Base-by-base conservation (phyloP, 768 basidiomycete genomes). In the Auriscalpium microsporum region DNA sequence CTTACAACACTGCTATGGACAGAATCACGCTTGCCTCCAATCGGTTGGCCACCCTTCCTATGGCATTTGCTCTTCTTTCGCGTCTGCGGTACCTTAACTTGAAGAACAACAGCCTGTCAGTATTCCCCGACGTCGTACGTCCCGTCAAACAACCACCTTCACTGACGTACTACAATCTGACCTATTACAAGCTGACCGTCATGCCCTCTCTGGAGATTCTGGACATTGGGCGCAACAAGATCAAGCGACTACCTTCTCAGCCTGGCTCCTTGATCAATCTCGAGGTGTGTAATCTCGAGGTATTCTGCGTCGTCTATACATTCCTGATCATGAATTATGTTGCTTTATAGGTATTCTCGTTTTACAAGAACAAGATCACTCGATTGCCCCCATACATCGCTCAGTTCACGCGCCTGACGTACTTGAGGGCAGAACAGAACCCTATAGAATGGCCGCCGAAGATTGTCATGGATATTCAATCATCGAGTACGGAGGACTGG, bases 381-480 rank as follows among this genome's bases (percentile, higher is more conserved):
- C 77, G 80, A 16, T 76, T 99, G 3, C 96, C 95, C 2, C 63
- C 74, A 8, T 98, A 94, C 68, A 67, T 99, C 49, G 69, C 78
- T 4, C 78, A 83, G 51, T 95, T 96, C 66, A 71, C 71, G 34
- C 74, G 78, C 50, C 75, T 99, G 42, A 82, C 83, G 48, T 78
- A 96, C 35, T 75, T 98, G 62, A 90, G 90, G 69, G 73, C 90
- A 9, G 94, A 95, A 60, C 83, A 86, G 59, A 98, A 99, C 65
- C 94, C 94, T 3, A 78, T 96, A 40, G 87, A 93, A 69, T 98
- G 94, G 92, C 95, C 95, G 0, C 87, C 90, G 8, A 78, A 73
- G 58, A 56, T 72, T 48, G 72, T 87, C 13, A 65, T 86, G 66
- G 77, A 78, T 45, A 64, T 67, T 16, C 66, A 71, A 78, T 28